phyloP scores from a whole-genome alignment of 768 basidiomycete genomes.

The Leccinum arenicola region DNA sequence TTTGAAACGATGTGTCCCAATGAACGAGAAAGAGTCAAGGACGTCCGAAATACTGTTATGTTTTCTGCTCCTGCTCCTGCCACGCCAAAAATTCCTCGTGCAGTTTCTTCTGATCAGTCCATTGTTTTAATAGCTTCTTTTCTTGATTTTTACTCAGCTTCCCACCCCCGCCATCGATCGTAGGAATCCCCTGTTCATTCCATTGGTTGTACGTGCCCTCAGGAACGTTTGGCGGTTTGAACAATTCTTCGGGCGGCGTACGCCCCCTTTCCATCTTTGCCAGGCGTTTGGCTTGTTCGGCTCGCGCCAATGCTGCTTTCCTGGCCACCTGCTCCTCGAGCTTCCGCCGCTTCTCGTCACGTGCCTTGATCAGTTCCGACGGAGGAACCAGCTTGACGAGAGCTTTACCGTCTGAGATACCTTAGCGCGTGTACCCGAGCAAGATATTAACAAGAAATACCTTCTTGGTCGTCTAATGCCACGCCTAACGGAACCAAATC shows the following conservation, averaged over 20 bases:
- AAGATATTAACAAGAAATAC: conserved; percentile 36
- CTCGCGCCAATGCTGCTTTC: conserved; percentile 69
- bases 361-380: conserved; percentile 72
- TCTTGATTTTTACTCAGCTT: conserved; percentile 77
- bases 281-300: conserved; percentile 62
- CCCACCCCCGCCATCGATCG: conserved; percentile 79
- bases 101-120: conserved; percentile 67
- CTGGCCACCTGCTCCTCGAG: conserved; percentile 74
- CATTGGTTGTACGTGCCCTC: conserved; percentile 78
- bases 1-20: not conserved
- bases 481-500: conserved; percentile 94
- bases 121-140: conserved; percentile 79
- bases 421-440: not conserved
- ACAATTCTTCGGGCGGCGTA: conserved; percentile 70
- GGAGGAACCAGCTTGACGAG: conserved; percentile 90
- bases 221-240: conserved; percentile 75
- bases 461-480: conserved; percentile 95
- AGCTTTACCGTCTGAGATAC: conserved; percentile 77
- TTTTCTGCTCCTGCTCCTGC: conserved; percentile 31
- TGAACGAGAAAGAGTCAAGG: not conserved
- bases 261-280: conserved; percentile 87
- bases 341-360: conserved; percentile 84
- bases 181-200: conserved; percentile 82
- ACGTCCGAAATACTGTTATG: not conserved
- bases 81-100: conserved; percentile 75